Conservation (phyloP, 352 stramenopile genomes). For the Aphanomyces invadans region DNA sequence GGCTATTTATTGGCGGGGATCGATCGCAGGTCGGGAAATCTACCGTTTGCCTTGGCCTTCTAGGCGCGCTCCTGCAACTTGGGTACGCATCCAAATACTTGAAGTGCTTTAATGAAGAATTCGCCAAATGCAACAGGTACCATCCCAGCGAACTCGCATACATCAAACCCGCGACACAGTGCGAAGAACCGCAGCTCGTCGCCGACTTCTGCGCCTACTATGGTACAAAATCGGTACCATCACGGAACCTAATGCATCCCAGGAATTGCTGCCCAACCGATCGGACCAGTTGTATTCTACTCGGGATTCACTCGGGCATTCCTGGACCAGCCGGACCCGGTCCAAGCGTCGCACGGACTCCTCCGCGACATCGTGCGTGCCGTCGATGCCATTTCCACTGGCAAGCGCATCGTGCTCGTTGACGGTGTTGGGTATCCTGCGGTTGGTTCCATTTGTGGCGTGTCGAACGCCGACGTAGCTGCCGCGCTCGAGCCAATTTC, state of each 20-base stretch:
- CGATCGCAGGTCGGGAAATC: conserved; percentile 93
- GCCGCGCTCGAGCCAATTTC: conserved; percentile 45
- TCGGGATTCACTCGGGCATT: conserved; percentile 96
- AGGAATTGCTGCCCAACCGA: conserved; percentile 42
- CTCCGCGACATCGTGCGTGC: conserved; percentile 72
- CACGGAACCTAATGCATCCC: no score
- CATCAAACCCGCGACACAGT: conserved; percentile 98
- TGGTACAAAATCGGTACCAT: conserved; percentile 79
- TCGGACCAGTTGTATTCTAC: conserved; percentile 96
- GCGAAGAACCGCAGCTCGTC: conserved; percentile 91
- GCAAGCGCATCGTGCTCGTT: conserved; percentile 91
- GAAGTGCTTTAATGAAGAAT: no score
- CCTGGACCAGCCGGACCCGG: conserved; percentile 73
- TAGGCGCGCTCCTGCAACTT: conserved; percentile 81
- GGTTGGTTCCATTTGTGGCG: conserved; percentile 80
- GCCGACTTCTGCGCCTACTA: conserved; percentile 87
- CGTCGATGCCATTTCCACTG: conserved; percentile 81
- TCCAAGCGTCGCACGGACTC: conserved; percentile 72
- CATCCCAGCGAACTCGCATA: conserved; percentile 85
- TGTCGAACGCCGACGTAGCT: conserved; percentile 81
- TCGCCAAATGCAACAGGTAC: no score
- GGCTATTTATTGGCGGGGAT: conserved; percentile 67
- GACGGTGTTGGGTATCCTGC: conserved; percentile 97
- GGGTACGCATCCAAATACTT: conserved; percentile 30
- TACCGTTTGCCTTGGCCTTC: conserved; percentile 90